Evolutionary conservation across 2,329 filamentous ascomycete species (phyloP), one percentile per base, ranked within the genome.

Genomic region (Ramichloridium luteum): DNA sequence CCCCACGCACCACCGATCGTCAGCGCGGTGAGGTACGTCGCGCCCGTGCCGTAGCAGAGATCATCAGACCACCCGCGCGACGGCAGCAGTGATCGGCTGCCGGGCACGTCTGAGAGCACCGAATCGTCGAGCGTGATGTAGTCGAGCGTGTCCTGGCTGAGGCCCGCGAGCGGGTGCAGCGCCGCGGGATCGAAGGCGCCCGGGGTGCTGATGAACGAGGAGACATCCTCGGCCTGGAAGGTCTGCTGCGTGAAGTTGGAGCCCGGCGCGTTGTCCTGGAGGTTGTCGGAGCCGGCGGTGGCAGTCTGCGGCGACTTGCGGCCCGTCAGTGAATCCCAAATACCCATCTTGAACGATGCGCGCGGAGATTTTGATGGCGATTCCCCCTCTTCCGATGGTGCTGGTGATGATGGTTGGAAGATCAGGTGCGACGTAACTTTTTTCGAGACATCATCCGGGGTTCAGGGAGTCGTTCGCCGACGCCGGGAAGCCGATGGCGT

Each of bases 61-160:
- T 98, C 90, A 56, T 98, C 90, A 39, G 86, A 93, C 76, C 93
- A 98, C 56, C 90, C 90, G 57, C 90, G 79, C 35, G 86, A 94
- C 26, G 92, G 90, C 33, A 98, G 72, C 33, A 86, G 80, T 26
- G 88, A 92, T 56, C 82, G 80, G 37, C 77, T 72, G 51, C 85
- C 86, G 29, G 86, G 85, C 13, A 93, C 71, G 51, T 92, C 77
- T 40, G 84, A 85, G 36, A 94, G 74, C 16, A 78, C 74, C 30
- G 84, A 82, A 56, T 98, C 92, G 62, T 98, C 90, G 52, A 98
- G 77, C 15, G 80, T 78, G 44, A 98, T 72, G 61, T 98, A 98
- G 59, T 98, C 90, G 50, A 98, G 77, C 1, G 81, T 82, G 49
- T 93, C 83, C 64, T 83, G 77, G 64, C 94, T 85, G 40, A 98